A percentile compares a stretch with the other conserved stretches of the same genome.
Evolutionary conservation across 2,329 filamentous ascomycete genomes (phyloP).

Genomic region (Reticulascus tulasneorum): DNA sequence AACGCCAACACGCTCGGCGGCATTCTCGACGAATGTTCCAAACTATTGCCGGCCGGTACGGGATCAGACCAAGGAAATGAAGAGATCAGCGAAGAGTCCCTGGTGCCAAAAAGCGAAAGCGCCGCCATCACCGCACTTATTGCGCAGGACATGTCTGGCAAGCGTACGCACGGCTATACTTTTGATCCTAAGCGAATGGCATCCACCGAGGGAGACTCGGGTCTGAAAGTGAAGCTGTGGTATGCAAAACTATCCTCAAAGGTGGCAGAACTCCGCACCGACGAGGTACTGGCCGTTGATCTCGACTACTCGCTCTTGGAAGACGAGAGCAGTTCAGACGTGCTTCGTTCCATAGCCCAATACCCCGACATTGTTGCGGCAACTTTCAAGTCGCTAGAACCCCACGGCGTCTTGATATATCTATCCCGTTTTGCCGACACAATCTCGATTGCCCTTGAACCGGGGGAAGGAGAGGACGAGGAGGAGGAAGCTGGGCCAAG

Average conservation of each 20-base stretch:
- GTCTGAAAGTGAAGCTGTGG: constrained; percentile 69
- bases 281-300: constrained; percentile 8
- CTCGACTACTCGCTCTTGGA: constrained; percentile 17
- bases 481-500: background rate
- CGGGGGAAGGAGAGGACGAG: constrained; percentile 3
- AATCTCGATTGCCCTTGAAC: constrained; percentile 4
- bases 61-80: constrained; percentile 60
- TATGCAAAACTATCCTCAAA: constrained; percentile 57
- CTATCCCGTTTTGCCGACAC: constrained; percentile 26
- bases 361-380: constrained; percentile 63
- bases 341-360: constrained; percentile 57
- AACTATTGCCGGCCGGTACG: no score
- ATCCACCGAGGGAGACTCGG: constrained; percentile 70
- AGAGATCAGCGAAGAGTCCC: constrained; percentile 61
- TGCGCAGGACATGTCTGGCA: constrained; percentile 39
- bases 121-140: constrained; percentile 67
- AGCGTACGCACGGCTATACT: constrained; percentile 17
- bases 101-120: constrained; percentile 57
- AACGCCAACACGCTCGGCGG: constrained; percentile 54
- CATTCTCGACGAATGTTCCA: constrained; percentile 53
- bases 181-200: constrained; percentile 52
- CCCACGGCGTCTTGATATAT: constrained; percentile 62
- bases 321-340: constrained; percentile 48
- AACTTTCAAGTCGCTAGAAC: constrained; percentile 63
- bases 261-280: constrained; percentile 17